These are phyloP conservation scores for Trichoderma afroharzianum DNA, from an alignment of 2,329 filamentous ascomycete genomes.

Conservation along the genomic window DNA sequence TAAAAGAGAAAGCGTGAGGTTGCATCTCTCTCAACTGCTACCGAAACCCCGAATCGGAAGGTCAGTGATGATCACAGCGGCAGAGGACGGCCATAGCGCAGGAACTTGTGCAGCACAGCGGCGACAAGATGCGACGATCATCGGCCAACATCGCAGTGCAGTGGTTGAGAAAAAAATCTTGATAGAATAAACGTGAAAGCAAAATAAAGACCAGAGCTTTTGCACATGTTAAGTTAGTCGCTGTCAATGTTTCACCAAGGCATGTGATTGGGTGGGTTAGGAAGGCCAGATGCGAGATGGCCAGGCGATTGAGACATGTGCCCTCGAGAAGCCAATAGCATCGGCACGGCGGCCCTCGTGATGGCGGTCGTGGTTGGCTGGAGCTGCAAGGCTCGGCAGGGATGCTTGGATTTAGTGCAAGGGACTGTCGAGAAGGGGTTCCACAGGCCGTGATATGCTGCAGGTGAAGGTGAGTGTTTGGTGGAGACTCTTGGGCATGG, in stretches of 20 bases:
- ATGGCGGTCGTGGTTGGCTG: constrained; percentile 4
- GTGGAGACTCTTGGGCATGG: not conserved
- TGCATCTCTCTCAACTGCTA: not conserved
- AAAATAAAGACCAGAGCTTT: not conserved
- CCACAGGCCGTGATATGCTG: not conserved
- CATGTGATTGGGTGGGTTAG: not conserved
- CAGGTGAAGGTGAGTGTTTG: not conserved
- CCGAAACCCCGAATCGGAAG: not conserved
- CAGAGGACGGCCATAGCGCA: not conserved
- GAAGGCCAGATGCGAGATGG: not conserved
- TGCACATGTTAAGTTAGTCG: not conserved
- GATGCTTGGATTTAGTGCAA: not conserved
- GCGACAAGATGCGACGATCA: not conserved
- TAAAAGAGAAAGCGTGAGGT: not conserved
- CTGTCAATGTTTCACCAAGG: not conserved
- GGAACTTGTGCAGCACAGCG: not conserved
- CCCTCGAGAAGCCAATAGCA: constrained; percentile 9
- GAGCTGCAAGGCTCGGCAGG: constrained; percentile 10
- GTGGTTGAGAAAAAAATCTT: not conserved
- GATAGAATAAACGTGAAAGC: not conserved
- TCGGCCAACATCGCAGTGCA: not conserved
- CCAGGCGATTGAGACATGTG: constrained; percentile 5
- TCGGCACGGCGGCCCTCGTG: constrained; percentile 3
- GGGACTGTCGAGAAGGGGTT: not conserved
- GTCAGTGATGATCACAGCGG: not conserved